phyloP scores from a whole-genome alignment of 192 early-diverging fungal species.

The Thoreauomyces humboldtii region DNA sequence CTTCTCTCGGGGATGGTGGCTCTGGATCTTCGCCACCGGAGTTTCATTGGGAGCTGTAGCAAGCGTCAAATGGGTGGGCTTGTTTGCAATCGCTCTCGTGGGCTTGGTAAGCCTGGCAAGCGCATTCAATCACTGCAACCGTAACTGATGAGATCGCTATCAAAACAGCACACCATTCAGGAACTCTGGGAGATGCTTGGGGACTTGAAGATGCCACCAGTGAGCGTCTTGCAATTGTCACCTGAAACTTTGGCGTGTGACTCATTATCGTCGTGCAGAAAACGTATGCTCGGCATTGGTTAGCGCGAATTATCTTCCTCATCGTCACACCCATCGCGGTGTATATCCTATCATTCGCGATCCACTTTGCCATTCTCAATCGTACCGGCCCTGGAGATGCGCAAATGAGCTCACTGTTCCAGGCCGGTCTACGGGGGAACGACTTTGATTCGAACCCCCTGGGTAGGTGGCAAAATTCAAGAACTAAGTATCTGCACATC shows the following conservation, averaged over 20 bases:
- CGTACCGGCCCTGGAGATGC: conserved; percentile 82
- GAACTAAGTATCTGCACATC: too few species aligned
- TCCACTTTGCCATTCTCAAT: conserved; percentile 87
- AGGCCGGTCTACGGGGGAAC: conserved; percentile 84
- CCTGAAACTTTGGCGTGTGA: too few species aligned
- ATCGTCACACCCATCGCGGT: conserved; percentile 79
- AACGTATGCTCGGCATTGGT: conserved; percentile 77
- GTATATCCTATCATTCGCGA: conserved; percentile 77
- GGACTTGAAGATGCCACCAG: conserved; percentile 54
- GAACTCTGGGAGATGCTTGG: conserved; percentile 90
- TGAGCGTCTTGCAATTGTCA: too few species aligned
- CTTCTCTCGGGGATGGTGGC: conserved; percentile 86
- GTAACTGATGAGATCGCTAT: neutral
- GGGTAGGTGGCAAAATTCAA: conserved; percentile 51
- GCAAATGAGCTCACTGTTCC: conserved; percentile 96
- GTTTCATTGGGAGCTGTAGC: conserved; percentile 78
- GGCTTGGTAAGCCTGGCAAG: conserved; percentile 54
- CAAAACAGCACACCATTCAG: conserved; percentile 72
- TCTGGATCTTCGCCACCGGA: conserved; percentile 84
- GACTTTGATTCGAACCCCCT: conserved; percentile 77
- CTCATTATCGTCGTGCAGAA: conserved; percentile 28
- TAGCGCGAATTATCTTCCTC: conserved; percentile 73
- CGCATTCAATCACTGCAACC: neutral
- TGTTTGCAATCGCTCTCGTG: conserved; percentile 86
- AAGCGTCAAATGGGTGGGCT: conserved; percentile 97